A percentile compares a stretch with the other conserved stretches of the same genome.
phyloP scores from a whole-genome alignment of 495 filamentous ascomycete species.

The Penicillium lividum region DNA sequence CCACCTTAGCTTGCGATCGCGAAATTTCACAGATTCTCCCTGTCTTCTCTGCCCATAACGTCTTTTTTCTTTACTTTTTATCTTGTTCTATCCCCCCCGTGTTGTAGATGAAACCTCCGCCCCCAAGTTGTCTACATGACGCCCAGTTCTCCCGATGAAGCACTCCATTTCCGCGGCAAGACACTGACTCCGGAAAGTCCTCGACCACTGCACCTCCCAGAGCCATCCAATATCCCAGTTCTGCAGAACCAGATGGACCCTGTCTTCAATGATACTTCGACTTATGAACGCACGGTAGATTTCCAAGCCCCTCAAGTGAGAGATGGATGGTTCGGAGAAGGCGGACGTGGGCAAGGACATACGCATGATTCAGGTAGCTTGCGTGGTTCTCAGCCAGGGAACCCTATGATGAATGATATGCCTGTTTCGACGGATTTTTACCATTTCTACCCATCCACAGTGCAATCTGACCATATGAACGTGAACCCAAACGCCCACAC shows the following conservation, averaged over 20 bases:
- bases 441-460: slow-evolving; percentile 28
- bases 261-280: slow-evolving; percentile 66
- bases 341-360: slow-evolving; percentile 3
- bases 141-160: slow-evolving; percentile 62
- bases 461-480: slow-evolving; percentile 4
- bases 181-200: slow-evolving; percentile 72
- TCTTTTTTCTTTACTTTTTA: slow-evolving; percentile 7
- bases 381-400: slow-evolving; percentile 23
- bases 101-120: slow-evolving; percentile 48
- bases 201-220: slow-evolving; percentile 67
- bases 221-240: slow-evolving; percentile 69
- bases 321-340: slow-evolving; percentile 20
- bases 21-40: slow-evolving; percentile 22
- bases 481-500: slow-evolving; percentile 25
- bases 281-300: slow-evolving; percentile 41
- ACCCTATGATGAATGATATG: slow-evolving; percentile 24
- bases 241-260: slow-evolving; percentile 74
- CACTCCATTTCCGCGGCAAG: slow-evolving; percentile 66
- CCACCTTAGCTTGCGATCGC: slow-evolving; percentile 36
- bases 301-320: slow-evolving; percentile 15
- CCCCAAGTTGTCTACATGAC: slow-evolving; percentile 56
- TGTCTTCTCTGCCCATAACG: neutral
- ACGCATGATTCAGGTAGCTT: slow-evolving; percentile 25
- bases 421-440: slow-evolving; percentile 27
- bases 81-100: slow-evolving; percentile 9